These are phyloP conservation scores for Clonostachys byssicola DNA, from an alignment of 2,329 filamentous ascomycete genomes.

Conservation along the genomic window DNA sequence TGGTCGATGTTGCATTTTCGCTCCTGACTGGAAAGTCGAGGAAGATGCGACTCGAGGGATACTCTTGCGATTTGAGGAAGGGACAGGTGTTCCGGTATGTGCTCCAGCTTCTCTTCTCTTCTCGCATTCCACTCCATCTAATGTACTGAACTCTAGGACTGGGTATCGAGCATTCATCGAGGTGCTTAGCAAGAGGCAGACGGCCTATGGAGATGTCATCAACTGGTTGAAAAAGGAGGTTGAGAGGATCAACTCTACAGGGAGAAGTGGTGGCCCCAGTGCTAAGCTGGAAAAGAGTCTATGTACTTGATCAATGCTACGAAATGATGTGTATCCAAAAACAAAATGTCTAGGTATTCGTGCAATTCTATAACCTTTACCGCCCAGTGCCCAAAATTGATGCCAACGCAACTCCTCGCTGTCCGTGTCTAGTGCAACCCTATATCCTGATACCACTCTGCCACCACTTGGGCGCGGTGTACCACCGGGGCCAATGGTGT, in stretches of 20 bases:
- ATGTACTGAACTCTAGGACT: slow-evolving; percentile 41
- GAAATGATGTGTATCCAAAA: too few species aligned
- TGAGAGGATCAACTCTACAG: too few species aligned
- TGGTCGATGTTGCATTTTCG: slow-evolving; percentile 60
- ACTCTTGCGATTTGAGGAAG: slow-evolving; percentile 55
- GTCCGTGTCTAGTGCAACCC: not conserved
- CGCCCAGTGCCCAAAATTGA: too few species aligned
- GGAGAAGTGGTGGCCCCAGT: too few species aligned
- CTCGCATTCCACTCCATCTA: slow-evolving; percentile 1
- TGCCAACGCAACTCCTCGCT: too few species aligned
- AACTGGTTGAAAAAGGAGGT: slow-evolving; percentile 57
- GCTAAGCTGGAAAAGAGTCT: too few species aligned
- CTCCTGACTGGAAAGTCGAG: slow-evolving; percentile 56
- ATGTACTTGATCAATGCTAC: slow-evolving; percentile 11
- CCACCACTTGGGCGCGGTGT: slow-evolving; percentile 61
- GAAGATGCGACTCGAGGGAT: slow-evolving; percentile 39
- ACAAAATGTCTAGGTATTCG: too few species aligned
- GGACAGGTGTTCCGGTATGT: slow-evolving; percentile 59
- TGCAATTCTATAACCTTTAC: too few species aligned
- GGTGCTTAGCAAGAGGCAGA: slow-evolving; percentile 69
- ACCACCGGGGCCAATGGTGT: slow-evolving; percentile 47
- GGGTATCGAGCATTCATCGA: slow-evolving; percentile 65
- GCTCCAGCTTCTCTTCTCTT: not conserved
- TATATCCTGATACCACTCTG: slow-evolving; percentile 24
- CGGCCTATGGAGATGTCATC: slow-evolving; percentile 59